Evolutionary conservation across 2,329 filamentous ascomycete species (phyloP).

Genomic region (Fusarium agapanthi): DNA sequence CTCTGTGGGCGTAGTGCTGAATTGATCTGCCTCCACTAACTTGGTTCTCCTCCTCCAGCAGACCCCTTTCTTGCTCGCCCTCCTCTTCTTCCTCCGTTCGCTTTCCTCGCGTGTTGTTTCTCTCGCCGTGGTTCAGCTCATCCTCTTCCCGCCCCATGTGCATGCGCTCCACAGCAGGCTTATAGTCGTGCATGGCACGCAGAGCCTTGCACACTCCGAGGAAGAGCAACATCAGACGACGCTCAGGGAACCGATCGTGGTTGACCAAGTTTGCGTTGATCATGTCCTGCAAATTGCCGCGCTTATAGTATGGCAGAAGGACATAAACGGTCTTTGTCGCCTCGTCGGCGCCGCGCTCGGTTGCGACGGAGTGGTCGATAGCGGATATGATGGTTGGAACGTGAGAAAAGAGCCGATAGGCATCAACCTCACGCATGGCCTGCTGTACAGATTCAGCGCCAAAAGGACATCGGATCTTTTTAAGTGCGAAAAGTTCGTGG

Average conservation of each 20-base stretch:
- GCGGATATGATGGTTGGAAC: slow-evolving; percentile 87
- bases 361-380: slow-evolving; percentile 83
- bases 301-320: slow-evolving; percentile 90
- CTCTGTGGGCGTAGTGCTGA: slow-evolving; percentile 89
- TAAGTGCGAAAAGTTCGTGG: slow-evolving; percentile 89
- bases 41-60: slow-evolving; percentile 80
- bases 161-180: slow-evolving; percentile 60
- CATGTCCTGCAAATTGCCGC: slow-evolving; percentile 95
- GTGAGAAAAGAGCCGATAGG: slow-evolving; percentile 88
- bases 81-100: slow-evolving; percentile 72
- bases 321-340: slow-evolving; percentile 94
- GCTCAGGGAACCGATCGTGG: slow-evolving; percentile 88
- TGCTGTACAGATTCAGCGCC: slow-evolving; percentile 94
- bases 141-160: slow-evolving; percentile 58
- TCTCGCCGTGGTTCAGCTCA: slow-evolving; percentile 47
- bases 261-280: slow-evolving; percentile 99
- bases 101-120: slow-evolving; percentile 50
- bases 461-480: slow-evolving; percentile 99
- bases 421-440: slow-evolving; percentile 96
- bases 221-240: slow-evolving; percentile 87
- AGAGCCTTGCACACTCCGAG: slow-evolving; percentile 90
- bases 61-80: slow-evolving; percentile 78
- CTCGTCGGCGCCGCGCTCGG: slow-evolving; percentile 72
- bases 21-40: slow-evolving; percentile 70
- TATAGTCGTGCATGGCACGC: slow-evolving; percentile 91